These are phyloP conservation scores for Chrysosporium keratinophilum DNA, from an alignment of 2,329 filamentous ascomycete species.

Conservation along the genomic window DNA sequence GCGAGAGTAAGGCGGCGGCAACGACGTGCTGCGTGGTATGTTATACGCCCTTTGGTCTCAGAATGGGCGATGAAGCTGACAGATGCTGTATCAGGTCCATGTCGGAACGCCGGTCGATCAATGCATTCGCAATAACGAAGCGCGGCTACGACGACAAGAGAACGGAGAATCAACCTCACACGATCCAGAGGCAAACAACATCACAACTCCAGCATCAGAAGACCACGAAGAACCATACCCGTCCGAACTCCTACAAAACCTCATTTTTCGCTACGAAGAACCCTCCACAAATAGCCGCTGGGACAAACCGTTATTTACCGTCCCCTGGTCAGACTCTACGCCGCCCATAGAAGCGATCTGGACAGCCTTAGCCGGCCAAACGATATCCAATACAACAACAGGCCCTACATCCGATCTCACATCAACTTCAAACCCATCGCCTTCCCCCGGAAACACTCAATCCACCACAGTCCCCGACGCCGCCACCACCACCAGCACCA, in stretches of 20 bases:
- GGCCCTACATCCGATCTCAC: conserved; percentile 12
- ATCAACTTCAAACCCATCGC: conserved; percentile 13
- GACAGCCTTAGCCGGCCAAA: conserved; percentile 42
- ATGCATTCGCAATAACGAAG: conserved; percentile 46
- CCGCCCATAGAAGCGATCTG: conserved; percentile 52
- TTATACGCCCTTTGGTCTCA: conserved; percentile 5
- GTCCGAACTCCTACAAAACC: conserved; percentile 50
- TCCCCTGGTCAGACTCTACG: conserved; percentile 46
- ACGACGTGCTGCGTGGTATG: conserved; percentile 53
- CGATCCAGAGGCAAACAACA: neutral
- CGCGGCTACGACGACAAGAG: conserved; percentile 20
- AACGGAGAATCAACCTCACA: neutral
- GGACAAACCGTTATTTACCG: conserved; percentile 56
- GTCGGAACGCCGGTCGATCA: conserved; percentile 47
- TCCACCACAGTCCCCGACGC: conserved; percentile 13
- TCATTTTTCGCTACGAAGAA: conserved; percentile 57
- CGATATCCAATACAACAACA: conserved; percentile 20
- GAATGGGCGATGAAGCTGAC: neutral
- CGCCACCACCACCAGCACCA: conserved; percentile 1
- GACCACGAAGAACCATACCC: conserved; percentile 38
- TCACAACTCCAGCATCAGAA: neutral
- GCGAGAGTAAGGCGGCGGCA: conserved; percentile 53
- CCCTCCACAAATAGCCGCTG: conserved; percentile 56
- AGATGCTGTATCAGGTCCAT: conserved; percentile 39
- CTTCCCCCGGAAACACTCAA: conserved; percentile 5